A percentile compares a stretch with the other conserved stretches of the same genome.
Conservation (phyloP, 2,329 filamentous ascomycete species). For the Davidsoniella virescens region DNA sequence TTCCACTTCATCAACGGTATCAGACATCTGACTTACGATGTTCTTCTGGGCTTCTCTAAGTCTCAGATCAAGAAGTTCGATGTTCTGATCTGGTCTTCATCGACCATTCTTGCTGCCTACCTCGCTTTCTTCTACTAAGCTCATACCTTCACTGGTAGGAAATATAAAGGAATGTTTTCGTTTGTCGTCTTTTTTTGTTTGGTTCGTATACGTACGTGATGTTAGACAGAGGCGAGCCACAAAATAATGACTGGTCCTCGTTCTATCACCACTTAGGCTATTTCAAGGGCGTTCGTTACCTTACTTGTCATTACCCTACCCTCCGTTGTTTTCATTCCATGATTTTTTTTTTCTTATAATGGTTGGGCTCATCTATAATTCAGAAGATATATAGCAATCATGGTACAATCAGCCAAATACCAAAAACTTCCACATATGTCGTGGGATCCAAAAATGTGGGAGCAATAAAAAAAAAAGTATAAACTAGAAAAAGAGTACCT, state of each 20-base stretch:
- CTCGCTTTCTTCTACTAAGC: conserved; percentile 33
- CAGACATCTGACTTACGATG: conserved; percentile 38
- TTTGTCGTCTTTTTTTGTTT: background rate
- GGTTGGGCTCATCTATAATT: background rate
- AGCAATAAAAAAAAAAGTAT: too few species aligned
- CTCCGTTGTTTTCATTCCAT: background rate
- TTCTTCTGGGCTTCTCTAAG: conserved; percentile 35
- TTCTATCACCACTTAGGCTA: background rate
- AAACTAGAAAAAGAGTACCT: too few species aligned
- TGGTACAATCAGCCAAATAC: too few species aligned
- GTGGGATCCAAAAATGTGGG: too few species aligned
- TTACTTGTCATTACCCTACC: background rate
- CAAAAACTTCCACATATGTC: too few species aligned
- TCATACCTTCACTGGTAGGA: too few species aligned
- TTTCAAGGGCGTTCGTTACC: too few species aligned
- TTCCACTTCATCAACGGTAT: conserved; percentile 41
- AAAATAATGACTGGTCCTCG: too few species aligned
- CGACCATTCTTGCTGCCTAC: conserved; percentile 26
- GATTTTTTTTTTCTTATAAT: background rate
- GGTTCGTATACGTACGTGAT: too few species aligned
- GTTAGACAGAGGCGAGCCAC: too few species aligned
- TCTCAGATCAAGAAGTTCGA: conserved; percentile 29
- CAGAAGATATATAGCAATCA: too few species aligned
- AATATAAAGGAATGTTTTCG: too few species aligned
- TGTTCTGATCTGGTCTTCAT: conserved; percentile 31